Evolutionary conservation across 352 stramenopile genomes (phyloP).

Genomic region (Phytophthora pistaciae): DNA sequence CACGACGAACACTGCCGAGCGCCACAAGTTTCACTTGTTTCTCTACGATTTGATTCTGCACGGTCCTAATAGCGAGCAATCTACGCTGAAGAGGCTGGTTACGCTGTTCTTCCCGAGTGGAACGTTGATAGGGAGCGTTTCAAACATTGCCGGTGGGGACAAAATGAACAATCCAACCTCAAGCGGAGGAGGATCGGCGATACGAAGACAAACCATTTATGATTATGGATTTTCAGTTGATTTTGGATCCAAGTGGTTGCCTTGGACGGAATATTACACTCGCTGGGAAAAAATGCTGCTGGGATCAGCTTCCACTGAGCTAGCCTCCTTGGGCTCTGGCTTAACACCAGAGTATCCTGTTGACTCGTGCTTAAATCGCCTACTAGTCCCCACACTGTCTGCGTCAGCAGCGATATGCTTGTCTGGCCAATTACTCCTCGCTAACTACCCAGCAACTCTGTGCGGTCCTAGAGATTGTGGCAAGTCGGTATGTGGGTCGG

Average conservation of each 20-base stretch:
- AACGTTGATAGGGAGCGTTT: constrained; percentile 2
- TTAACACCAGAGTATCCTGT: not conserved
- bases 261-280: constrained; percentile 74
- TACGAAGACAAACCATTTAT: constrained; percentile 63
- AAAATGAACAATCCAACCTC: constrained; percentile 3
- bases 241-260: constrained; percentile 79
- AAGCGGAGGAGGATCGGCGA: not conserved
- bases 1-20: constrained; percentile 53
- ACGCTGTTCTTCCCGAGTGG: constrained; percentile 64
- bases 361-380: not conserved
- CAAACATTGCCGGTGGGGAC: constrained; percentile 22
- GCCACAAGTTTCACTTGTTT: constrained; percentile 73
- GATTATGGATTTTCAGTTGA: constrained; percentile 74
- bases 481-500: constrained; percentile 55
- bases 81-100: constrained; percentile 63
- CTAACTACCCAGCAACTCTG: constrained; percentile 48
- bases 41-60: constrained; percentile 65
- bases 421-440: constrained; percentile 53
- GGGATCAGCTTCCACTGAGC: constrained; percentile 10
- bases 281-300: constrained; percentile 47
- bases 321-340: not conserved
- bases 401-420: constrained; percentile 52
- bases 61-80: constrained; percentile 53
- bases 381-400: constrained; percentile 45
- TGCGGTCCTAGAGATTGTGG: constrained; percentile 52